phyloP scores from a whole-genome alignment of 768 basidiomycete genomes.

The Heimioporus sp. region DNA sequence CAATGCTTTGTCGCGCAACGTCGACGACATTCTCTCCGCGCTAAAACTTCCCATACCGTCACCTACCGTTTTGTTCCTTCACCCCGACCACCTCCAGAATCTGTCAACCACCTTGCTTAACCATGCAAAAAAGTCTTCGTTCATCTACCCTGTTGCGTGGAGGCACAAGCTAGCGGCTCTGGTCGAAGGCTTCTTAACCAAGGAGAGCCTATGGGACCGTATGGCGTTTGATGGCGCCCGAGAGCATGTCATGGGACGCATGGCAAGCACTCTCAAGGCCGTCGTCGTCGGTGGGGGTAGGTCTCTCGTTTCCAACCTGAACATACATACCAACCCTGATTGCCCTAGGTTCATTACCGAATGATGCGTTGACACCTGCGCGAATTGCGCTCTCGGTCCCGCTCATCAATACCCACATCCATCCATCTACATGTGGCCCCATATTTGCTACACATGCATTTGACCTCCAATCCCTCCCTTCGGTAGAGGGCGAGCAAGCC shows the following conservation, averaged over 20 bases:
- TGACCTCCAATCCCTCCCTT: conserved; percentile 76
- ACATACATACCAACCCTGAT: not conserved
- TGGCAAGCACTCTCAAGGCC: conserved; percentile 61
- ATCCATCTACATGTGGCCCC: conserved; percentile 69
- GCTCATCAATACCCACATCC: conserved; percentile 60
- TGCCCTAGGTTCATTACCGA: conserved; percentile 47
- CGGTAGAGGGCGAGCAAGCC: conserved; percentile 32
- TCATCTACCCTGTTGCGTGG: conserved; percentile 64
- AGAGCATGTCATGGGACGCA: conserved; percentile 54
- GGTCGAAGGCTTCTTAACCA: conserved; percentile 70
- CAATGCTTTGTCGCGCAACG: conserved; percentile 25
- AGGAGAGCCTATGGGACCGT: conserved; percentile 84
- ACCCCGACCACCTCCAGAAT: conserved; percentile 57
- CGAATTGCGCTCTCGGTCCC: conserved; percentile 79
- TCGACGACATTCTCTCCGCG: conserved; percentile 48
- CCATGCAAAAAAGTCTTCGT: conserved; percentile 50
- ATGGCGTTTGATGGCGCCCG: conserved; percentile 72
- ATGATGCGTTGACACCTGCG: conserved; percentile 53
- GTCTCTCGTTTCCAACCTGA: conserved; percentile 14
- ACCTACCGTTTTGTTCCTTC: conserved; percentile 78
- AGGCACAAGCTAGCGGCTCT: conserved; percentile 75
- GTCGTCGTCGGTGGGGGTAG: conserved; percentile 73
- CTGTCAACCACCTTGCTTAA: conserved; percentile 53
- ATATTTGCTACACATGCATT: conserved; percentile 80
- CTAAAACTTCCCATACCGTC: conserved; percentile 59